Conservation (phyloP, 371 early-diverging fungal species). For the Ordospora pajunii region DNA sequence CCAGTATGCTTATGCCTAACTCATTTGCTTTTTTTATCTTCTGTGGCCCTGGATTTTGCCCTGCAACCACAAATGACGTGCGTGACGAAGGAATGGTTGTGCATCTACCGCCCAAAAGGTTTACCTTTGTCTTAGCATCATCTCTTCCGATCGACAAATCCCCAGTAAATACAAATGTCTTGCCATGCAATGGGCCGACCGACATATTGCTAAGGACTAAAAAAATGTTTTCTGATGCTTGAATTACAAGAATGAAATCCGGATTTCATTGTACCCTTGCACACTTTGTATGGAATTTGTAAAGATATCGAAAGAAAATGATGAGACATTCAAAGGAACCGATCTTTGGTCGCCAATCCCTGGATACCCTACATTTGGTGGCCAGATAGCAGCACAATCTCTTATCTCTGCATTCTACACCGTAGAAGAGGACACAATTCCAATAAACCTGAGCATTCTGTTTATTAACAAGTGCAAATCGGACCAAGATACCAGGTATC, state of each 20-base stretch:
- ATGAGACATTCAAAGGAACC: background rate
- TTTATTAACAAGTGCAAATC: slow-evolving; percentile 21
- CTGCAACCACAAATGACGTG: slow-evolving; percentile 80
- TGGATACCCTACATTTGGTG: slow-evolving; percentile 34
- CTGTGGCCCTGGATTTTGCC: slow-evolving; percentile 73
- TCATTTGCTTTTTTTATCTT: slow-evolving; percentile 76
- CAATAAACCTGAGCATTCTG: background rate
- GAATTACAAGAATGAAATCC: no score
- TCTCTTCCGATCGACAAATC: slow-evolving; percentile 48
- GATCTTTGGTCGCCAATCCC: slow-evolving; percentile 33
- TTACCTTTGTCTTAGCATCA: slow-evolving; percentile 43
- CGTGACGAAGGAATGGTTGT: slow-evolving; percentile 73
- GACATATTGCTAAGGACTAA: background rate
- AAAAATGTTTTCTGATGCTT: background rate
- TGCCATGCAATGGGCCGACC: slow-evolving; percentile 33
- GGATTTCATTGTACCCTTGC: no score
- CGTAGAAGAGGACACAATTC: background rate
- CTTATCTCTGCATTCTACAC: slow-evolving; percentile 14
- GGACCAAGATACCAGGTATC: background rate
- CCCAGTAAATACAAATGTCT: slow-evolving; percentile 57
- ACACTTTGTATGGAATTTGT: slow-evolving; percentile 14
- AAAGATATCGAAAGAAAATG: background rate
- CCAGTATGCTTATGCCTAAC: slow-evolving; percentile 66
- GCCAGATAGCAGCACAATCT: slow-evolving; percentile 29
- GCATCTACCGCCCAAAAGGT: slow-evolving; percentile 65